Base-by-base conservation (phyloP, 2,329 filamentous ascomycete genomes). In the Penicillium concentricum region DNA sequence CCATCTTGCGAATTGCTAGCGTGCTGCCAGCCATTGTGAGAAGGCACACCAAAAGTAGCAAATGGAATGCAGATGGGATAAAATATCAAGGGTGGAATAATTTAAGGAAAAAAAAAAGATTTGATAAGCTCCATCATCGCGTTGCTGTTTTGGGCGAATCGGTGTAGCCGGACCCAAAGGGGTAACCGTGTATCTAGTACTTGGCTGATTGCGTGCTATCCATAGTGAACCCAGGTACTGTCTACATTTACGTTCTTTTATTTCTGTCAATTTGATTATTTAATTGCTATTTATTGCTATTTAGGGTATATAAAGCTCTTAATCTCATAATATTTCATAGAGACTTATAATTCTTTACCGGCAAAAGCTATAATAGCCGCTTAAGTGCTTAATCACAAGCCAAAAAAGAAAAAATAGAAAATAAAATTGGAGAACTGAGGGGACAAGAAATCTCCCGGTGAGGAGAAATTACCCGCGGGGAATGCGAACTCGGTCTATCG, bases 141-240 rank as follows among this genome's bases (percentile, higher is more conserved):
- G 44, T 45, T 62, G 65, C 70, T 73, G 66, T 68, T 73, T 73
- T 69, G 63, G 70, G 71, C 65, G 68, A 69, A 69, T 70, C 71
- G 71, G 71, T 73, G 71, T 72, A 63, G 51, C 61, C 57, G 54
- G 59, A 38, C 41, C 47, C 35, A 50, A 35, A 43, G 26, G 26
- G 49, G 51, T 39, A 20, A 16, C n/a, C 24, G 8, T 22, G 54
- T 56, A 55, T 26, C 51, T 42, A 49, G 51, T 57, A 56, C 56
- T 32, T 51, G 13, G 12, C 41, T 18, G 24, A 56, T 56, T 46
- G 55, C 59, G 46, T 41, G 48, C 30, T 52, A 5, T 10, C 3
- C 22, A 28, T 24, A 22, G 26, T 18, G 30, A 51, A 48, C 2
- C 5, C 2, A 53, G 4, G 57, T 57, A 57, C 45, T 48, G 6